Base-by-base conservation (phyloP, 2,329 filamentous ascomycete species). In the Aspergillus unguis region DNA sequence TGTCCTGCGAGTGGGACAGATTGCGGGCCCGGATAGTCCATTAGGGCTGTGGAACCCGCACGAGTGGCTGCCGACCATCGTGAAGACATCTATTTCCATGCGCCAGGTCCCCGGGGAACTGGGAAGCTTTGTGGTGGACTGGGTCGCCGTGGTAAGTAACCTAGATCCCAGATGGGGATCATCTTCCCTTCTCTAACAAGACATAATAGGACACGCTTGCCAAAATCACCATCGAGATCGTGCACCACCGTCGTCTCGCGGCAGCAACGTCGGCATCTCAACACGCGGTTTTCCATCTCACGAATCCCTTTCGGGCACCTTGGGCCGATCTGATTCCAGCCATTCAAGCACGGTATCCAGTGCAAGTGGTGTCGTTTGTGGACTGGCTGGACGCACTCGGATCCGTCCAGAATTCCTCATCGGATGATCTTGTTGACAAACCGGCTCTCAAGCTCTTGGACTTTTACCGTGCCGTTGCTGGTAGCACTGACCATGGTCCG, bases 21-120 rank as follows among this genome's bases (percentile, higher is more conserved):
- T 53, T 5, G 51, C 41, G 6, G 51, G 51, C 1, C 51, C 51
- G 1, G 10, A 10, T 5, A 27, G 4, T 4, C 1, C 1, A 8
- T 23, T 27, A 23, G 51, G 33, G 5, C 44, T 44, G 28, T 53
- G 51, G 51, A 53, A 38, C 10, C 8, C 51, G 4, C 35, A 32
- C 9, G 51, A 53, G 36, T 53, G 51, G 51, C 27, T 53, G 9
- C 51, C 51, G 2, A 36, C 46, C 5, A 11, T 53, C 17, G 11
- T 53, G 17, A 28, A 35, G 23, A 40, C 51, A 1, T 53, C 51
- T 4, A 29, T 44, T 3, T 40, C 8, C 8, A 32, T 52, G 31
- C 38, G 48, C 2, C 4, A 32, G 7, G 5, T 55, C 2, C 53
- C 53, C 11, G 38, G 41, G 6, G 27, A 5, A 2, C 31, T 55